A percentile compares a stretch with the other conserved stretches of the same genome.
Evolutionary conservation across 768 basidiomycete genomes (phyloP).

Genomic region (Leccinum fibrillosum): DNA sequence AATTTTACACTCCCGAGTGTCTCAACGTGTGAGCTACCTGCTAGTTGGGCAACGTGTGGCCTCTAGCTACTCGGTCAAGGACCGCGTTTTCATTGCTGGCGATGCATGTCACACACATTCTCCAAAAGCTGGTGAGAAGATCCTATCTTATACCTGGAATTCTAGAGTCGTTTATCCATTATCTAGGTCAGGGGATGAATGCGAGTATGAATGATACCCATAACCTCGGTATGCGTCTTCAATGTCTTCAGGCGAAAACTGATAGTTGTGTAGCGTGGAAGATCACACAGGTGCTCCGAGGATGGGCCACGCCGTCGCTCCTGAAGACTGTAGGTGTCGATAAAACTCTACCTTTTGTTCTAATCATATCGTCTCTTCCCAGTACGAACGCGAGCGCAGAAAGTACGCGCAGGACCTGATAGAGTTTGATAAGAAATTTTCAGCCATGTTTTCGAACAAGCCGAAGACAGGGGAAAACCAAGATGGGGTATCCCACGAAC

Average conservation of each 20-base stretch:
- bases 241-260: conserved; percentile 39
- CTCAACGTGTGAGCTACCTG: background rate
- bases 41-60: background rate
- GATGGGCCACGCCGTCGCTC: conserved; percentile 34
- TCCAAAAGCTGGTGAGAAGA: background rate
- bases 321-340: conserved; percentile 33
- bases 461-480: conserved; percentile 42
- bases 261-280: conserved; percentile 46
- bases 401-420: conserved; percentile 69
- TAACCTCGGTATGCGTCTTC: conserved; percentile 17
- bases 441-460: conserved; percentile 33
- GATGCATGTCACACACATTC: background rate
- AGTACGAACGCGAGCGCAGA: conserved; percentile 68
- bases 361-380: background rate
- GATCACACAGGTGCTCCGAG: conserved; percentile 42
- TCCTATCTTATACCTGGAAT: background rate
- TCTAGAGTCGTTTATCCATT: background rate
- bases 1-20: background rate
- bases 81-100: background rate
- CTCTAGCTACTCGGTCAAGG: background rate
- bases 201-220: background rate
- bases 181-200: background rate
- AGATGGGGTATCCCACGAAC: conserved; percentile 29
- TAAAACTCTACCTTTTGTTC: background rate
- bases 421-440: conserved; percentile 59